Evolutionary conservation across 208 protist genomes (phyloP), one percentile per base, ranked within the genome.

Genomic region (Tritrichomonas foetus): DNA sequence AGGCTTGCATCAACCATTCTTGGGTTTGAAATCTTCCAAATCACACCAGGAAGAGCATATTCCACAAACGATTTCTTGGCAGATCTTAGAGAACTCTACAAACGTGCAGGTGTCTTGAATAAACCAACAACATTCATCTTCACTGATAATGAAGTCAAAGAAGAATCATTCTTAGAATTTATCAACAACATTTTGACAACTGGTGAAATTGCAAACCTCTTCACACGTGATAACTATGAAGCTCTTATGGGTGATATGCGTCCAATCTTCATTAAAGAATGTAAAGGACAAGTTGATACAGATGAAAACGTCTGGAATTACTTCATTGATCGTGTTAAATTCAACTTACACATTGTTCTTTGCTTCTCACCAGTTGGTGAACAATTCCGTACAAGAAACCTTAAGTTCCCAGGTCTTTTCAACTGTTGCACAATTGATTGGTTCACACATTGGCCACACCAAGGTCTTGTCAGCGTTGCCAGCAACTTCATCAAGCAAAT

Each of bases 81-180:
- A 36, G 97, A 97, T 95, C 47, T 97, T 47, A 95, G 97, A 94
- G 44, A 93, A 27, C 94, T 97, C 11, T 97, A 95, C 93, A 66
- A 93, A 1, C 94, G n/a, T 1, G 75, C 95, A 33, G 96, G 97
- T 78, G 93, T 96, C 36, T n/a, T 94, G 13, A 94, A 94, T 44
- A 95, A 95, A 66, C 72, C 57, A 33, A 97, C 98, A 20, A 98
- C 97, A 55, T 99, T 99, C 97, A 96, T 99, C 36, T 98, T 99
- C 95, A 99, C 98, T 27, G 98, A 99, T 95, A 98, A 97, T 93
- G 98, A 99, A 95, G 98, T 99, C 95, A 99, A 99, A 96, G 96
- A 98, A 94, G 98, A 99, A 95, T 96, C 97, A 78, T 99, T 99
- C 96, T 96, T 99, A 33, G 98, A 99, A 96, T 99, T 98, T 96